phyloP scores from a whole-genome alignment of 1,284 basidiomycete species.

The Rhizopogon hawkerae region DNA sequence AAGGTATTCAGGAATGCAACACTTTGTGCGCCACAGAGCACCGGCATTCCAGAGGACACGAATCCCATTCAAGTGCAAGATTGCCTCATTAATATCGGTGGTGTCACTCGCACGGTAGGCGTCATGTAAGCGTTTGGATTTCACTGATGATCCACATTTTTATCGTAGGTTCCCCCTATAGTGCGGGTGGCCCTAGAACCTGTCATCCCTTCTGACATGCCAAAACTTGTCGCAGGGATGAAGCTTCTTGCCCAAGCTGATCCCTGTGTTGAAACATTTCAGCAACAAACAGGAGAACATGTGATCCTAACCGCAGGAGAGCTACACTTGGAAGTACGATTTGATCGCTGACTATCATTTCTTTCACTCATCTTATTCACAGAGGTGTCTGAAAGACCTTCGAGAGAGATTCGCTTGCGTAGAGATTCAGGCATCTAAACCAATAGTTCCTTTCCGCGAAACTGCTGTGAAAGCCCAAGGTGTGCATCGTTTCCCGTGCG shows the following conservation, averaged over 20 bases:
- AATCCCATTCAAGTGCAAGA: constrained; percentile 36
- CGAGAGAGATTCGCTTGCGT: constrained; percentile 91
- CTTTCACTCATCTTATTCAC: constrained; percentile 8
- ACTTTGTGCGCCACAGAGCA: constrained; percentile 60
- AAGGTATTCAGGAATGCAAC: constrained; percentile 90
- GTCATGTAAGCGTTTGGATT: neutral
- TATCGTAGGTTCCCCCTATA: constrained; percentile 71
- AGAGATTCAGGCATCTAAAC: constrained; percentile 88
- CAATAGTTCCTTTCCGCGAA: constrained; percentile 97
- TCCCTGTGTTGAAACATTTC: constrained; percentile 94
- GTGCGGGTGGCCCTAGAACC: constrained; percentile 96
- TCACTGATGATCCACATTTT: constrained; percentile 6
- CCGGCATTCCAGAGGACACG: constrained; percentile 32
- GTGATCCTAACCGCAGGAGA: constrained; percentile 97
- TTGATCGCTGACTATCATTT: neutral
- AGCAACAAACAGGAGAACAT: constrained; percentile 96
- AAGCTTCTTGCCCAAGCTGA: constrained; percentile 92
- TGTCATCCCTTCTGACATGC: constrained; percentile 83
- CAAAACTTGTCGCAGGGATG: constrained; percentile 81
- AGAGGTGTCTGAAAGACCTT: constrained; percentile 94
- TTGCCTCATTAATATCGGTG: constrained; percentile 77
- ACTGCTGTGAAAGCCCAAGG: constrained; percentile 79
- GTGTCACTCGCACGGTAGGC: constrained; percentile 62
- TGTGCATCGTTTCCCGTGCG: constrained; percentile 21
- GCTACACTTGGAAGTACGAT: constrained; percentile 81